Evolutionary conservation across 2,329 filamentous ascomycete genomes (phyloP).

Genomic region (Fonsecaea pugnacius): DNA sequence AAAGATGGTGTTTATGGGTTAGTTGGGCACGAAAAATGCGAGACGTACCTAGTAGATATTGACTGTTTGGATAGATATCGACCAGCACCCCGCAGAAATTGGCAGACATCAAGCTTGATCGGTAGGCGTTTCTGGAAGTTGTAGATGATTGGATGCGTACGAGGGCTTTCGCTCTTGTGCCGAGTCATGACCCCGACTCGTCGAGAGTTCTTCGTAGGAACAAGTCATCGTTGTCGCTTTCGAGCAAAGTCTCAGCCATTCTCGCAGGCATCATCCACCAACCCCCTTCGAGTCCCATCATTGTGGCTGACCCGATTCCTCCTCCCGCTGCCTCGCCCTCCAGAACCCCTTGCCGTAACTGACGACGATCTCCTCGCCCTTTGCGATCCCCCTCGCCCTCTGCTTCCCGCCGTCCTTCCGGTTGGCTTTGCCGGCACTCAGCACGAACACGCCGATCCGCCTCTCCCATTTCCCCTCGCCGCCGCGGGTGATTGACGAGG

Average conservation of each 20-base stretch:
- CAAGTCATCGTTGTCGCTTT: neutral
- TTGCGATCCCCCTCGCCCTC: conserved; percentile 44
- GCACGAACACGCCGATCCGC: conserved; percentile 57
- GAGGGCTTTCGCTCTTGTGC: neutral
- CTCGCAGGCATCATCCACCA: neutral
- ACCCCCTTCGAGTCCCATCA: neutral
- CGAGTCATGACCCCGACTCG: neutral
- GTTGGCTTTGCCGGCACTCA: conserved; percentile 53
- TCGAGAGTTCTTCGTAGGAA: neutral
- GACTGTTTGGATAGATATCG: neutral
- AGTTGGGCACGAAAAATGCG: neutral
- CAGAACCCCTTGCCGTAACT: conserved; percentile 60
- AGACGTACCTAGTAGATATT: neutral
- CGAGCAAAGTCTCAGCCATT: neutral
- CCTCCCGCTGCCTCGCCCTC: conserved; percentile 38
- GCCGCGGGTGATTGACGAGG: conserved; percentile 41
- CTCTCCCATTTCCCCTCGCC: conserved; percentile 42
- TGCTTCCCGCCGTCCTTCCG: conserved; percentile 49
- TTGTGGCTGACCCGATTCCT: conserved; percentile 33
- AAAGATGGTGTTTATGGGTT: neutral
- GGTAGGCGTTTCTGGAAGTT: neutral
- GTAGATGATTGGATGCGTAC: neutral
- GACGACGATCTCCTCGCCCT: conserved; percentile 58
- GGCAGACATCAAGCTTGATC: neutral
- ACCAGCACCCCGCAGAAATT: neutral